Base-by-base conservation (phyloP, 805 yeast genomes). In the Monosporozyma aquatica region DNA sequence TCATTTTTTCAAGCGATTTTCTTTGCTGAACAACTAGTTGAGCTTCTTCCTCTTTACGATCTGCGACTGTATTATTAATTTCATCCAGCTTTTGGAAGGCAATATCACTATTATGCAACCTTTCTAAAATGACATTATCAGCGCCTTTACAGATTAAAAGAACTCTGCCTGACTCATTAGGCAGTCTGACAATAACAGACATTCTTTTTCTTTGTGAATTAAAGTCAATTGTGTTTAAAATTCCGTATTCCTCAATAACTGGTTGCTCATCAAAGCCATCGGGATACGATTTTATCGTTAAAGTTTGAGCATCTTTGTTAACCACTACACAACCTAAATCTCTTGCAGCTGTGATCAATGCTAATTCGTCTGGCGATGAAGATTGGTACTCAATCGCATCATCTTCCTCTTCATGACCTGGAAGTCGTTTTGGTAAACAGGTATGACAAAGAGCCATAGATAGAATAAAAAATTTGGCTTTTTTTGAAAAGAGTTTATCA, bases 291-390 rank as follows among this genome's bases (percentile, higher is more conserved):
- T 89, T 80, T 18, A 92, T 64, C 0, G 80, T 74, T 37, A 92
- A 59, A 1, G 65, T 60, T 44, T 73, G 74, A 37, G 76, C 76
- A 46, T 76, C 76, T 42, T 83, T 75, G 45, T 85, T 87, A 43
- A 68, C 71, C 6, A 89, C 83, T n/a, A 89, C 78, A 59, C 71
- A 92, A 0, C 99, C 99, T 70, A 92, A 71, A 56, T 92, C 98
- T 51, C 95, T 72, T 0, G 98, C 98, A 1, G 97, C 98, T 37
- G 82, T 77, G 3, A 92, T 90, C 24, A 92, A 66, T 0, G 99
- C 98, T 39, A 89, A 64, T 59, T 92, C 99, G 64, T 92, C 99
- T 0, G 98, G 99, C 0, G 97, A 89, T 0, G 97, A 79, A 0
- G 97, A 86, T 58, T 90, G 97, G 54, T 92, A 92, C 43, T 77